Percentiles rank a stretch among this genome's conserved stretches.
Evolutionary conservation across 352 stramenopile genomes (phyloP).

Genomic region (Phytophthora ohioensis): DNA sequence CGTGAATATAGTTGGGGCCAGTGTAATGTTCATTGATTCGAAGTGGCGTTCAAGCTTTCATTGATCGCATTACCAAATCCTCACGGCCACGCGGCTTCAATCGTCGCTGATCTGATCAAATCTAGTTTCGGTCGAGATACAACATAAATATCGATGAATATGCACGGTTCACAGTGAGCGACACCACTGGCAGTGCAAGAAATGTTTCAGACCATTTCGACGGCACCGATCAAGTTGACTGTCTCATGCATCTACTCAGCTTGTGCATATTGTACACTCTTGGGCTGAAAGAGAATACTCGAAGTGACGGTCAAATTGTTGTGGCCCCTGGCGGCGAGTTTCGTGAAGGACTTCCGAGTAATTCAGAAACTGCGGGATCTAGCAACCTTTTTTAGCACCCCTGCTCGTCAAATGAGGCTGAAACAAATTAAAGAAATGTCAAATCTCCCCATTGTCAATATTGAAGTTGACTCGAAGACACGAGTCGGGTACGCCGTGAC

Average conservation of each 20-base stretch:
- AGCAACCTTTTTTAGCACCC: constrained; percentile 4
- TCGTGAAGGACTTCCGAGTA: neutral
- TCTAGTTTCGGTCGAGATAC: neutral
- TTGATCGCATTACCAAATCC: constrained; percentile 8
- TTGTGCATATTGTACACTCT: constrained; percentile 10
- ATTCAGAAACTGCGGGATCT: constrained; percentile 10
- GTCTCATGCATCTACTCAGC: constrained; percentile 16
- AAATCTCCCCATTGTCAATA: constrained; percentile 6
- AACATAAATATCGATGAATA: constrained; percentile 8
- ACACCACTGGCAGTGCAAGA: neutral
- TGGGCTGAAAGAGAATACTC: constrained; percentile 12
- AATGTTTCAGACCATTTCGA: constrained; percentile 14
- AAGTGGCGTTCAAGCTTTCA: constrained; percentile 6
- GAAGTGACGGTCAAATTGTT: neutral
- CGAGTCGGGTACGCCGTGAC: constrained; percentile 2
- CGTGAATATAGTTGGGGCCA: constrained; percentile 12
- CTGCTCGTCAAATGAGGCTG: neutral
- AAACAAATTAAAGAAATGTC: constrained; percentile 12
- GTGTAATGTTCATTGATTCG: constrained; percentile 8
- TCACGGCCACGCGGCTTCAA: neutral
- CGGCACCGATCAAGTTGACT: constrained; percentile 12
- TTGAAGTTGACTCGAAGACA: constrained; percentile 7
- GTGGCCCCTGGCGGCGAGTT: constrained; percentile 11
- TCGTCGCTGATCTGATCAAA: neutral
- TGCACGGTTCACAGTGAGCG: constrained; percentile 12